Evolutionary conservation across 805 yeast genomes (phyloP), one percentile per base, ranked within the genome.

Genomic region (Blastobotrys terrestris): DNA sequence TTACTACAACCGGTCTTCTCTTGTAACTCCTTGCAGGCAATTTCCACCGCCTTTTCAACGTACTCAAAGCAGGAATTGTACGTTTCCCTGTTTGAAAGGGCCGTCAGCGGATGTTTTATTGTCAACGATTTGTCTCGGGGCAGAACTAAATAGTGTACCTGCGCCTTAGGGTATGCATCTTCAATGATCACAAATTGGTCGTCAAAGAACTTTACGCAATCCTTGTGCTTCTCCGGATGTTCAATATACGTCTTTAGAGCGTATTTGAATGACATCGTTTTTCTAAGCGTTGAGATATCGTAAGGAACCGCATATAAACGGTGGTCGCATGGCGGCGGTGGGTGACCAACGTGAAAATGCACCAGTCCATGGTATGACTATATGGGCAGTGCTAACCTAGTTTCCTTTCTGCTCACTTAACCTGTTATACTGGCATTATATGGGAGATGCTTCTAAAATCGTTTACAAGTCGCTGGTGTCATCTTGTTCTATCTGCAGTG

Each of bases 111-210:
- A 57, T 78, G 78, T 31, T 61, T 52, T 87, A 40, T 19, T 31
- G 31, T 74, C 16, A 77, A 55, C 11, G 58, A 44, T 0, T 55
- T 55, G 49, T 71, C 68, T 57, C 81, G 69, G 1, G 94, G 90
- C 35, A 87, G 65, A 1, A 87, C 68, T 46, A 87, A 69, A 53
- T 73, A 76, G 65, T 87, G 95, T 39, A 77, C 68, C 2, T 68
- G 54, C 0, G 90, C 70, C 64, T 87, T 87, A 3, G 91, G 87
- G 61, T 71, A 87, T 31, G 62, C 63, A 63, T 87, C 95, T 42
- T 67, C 66, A 11, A 87, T 71, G 2, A 86, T 78, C 2, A 80
- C 76, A 13, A 75, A 82, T 39, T 77, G 67, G 0, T 74, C 76
- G 54, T 85, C 85, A 51, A 67, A 63, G 55, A 65, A 78, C 0